Base-by-base conservation (phyloP, 2,329 filamentous ascomycete species). In the Zelopaecilomyces penicillatus region DNA sequence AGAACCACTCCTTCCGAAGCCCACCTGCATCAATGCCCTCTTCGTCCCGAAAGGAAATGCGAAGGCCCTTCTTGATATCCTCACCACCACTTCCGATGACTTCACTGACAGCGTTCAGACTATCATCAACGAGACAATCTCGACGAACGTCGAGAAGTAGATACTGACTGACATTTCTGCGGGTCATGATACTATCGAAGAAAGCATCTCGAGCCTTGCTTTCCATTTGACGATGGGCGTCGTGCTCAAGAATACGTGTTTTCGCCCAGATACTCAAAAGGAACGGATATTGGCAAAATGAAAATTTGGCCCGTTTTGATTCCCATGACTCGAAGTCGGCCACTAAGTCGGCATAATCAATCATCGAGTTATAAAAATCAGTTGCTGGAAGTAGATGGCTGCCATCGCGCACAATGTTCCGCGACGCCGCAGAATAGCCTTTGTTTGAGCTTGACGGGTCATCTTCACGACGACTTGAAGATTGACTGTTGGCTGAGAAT, bases 251-350 rank as follows among this genome's bases (percentile, higher is more conserved):
- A 39, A 95, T 91, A 52, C 84, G 84, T 47, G 93, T 95, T 64
- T 96, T 96, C 29, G 89, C 85, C 71, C 87, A 90, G 52, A 96
- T 89, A 50, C 88, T 95, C 35, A 96, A 72, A 53, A 95, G 82
- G 57, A 95, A 94, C 0, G 90, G 88, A 56, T 94, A 95, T 59
- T 95, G 87, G 59, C 89, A 95, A 58, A 96, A 95, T 0, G 86
- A 78, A 59, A 95, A 95, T 52, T 81, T 87, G 19, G 75, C 74
- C 42, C 76, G 75, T 51, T 77, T 83, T 4, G 78, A 75, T 59
- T 95, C 89, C 90, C 90, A 96, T 7, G 80, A 75, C 57, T 95
- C 87, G 56, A 94, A 95, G 60, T 96, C 90, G 0, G 78, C 78
- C 39, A 93, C 78, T 5, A 95, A 72, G 58, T 95, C 87, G n/a